Evolutionary conservation across 139 green algal species (phyloP), one percentile per base, ranked within the genome.

Genomic region (Monoraphidium neglectum): DNA sequence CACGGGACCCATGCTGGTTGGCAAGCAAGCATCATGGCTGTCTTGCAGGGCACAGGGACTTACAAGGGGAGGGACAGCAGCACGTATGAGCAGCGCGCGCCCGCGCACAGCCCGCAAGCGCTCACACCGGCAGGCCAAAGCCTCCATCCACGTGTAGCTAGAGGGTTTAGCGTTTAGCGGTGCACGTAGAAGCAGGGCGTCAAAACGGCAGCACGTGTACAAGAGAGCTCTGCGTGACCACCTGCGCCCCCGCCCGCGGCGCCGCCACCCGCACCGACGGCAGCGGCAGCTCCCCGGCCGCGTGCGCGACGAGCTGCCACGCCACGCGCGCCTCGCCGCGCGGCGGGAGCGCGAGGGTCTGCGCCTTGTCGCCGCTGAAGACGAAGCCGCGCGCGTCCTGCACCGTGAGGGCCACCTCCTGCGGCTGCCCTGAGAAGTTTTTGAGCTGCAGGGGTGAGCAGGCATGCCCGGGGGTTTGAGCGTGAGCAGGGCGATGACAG

Each of bases 141-240:
- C 43, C 12, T 12, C 8, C 43, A 12, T 21, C 43, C 8, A 12
- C 43, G 8, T 21, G 43, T 8, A 8, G 43, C 8, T 12, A 12
- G 8, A 12, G 43, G 8, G 8, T 51, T 21, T 12, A 51, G 43
- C 8, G 43, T 12, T 51, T 51, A 21, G 8, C 43, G 12, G 43
- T 8, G 43, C 8, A 12, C 43, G 43, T 12, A 12, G 8, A 12
- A 8, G 43, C 8, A 8, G 46, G 36, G 35, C 37, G 60, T 82
- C 59, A 89, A 47, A 85, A 85, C 0, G 84, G 77, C 77, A 81
- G 68, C 40, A 89, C 80, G 30, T 82, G 78, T 18, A 89, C 64
- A 30, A 79, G 43, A 3, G 28, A 57, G 43, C 60, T 65, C 68
- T 89, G 84, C 8, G 77, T 86, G 18, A 80, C 61, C 13, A 85